Evolutionary conservation across 2,329 filamentous ascomycete species (phyloP).

Genomic region (Emmonsiellopsis sp.): DNA sequence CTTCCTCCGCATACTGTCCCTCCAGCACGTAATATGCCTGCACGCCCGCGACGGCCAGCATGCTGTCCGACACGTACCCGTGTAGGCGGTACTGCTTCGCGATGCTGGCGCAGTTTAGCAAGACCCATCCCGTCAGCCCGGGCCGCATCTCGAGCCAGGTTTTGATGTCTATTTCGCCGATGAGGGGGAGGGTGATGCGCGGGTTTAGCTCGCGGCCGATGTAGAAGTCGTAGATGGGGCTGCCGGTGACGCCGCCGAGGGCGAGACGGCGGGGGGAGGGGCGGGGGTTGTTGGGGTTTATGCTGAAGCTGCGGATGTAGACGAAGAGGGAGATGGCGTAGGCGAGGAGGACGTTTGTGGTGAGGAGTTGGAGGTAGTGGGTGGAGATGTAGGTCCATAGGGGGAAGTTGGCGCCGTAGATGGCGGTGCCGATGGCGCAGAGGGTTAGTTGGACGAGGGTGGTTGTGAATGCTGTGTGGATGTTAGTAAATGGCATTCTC

Average conservation of each 20-base stretch:
- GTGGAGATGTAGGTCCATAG: constrained; percentile 91
- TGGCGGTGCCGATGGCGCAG: constrained; percentile 62
- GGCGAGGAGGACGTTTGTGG: constrained; percentile 70
- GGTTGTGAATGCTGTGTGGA: constrained; percentile 58
- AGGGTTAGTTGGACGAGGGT: constrained; percentile 63
- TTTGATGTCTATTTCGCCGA: constrained; percentile 80
- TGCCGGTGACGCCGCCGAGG: constrained; percentile 73
- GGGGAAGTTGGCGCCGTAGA: constrained; percentile 70
- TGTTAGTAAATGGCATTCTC: no score
- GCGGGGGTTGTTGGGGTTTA: constrained; percentile 56
- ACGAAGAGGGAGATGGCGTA: constrained; percentile 68
- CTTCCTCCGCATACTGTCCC: constrained; percentile 75
- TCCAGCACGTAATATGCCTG: constrained; percentile 81
- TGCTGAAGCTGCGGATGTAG: constrained; percentile 73
- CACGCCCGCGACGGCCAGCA: constrained; percentile 65
- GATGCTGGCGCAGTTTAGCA: constrained; percentile 75
- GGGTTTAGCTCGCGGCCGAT: constrained; percentile 94
- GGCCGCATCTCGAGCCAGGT: constrained; percentile 81
- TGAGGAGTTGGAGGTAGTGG: constrained; percentile 80
- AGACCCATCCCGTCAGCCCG: constrained; percentile 79
- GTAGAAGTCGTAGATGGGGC: constrained; percentile 89
- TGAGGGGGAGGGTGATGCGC: constrained; percentile 59
- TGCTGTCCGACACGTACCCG: constrained; percentile 77
- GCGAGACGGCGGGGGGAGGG: constrained; percentile 67
- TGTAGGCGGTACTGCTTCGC: constrained; percentile 81